Conservation (phyloP, 1,284 basidiomycete genomes). For the Sphagnurus paluster region DNA sequence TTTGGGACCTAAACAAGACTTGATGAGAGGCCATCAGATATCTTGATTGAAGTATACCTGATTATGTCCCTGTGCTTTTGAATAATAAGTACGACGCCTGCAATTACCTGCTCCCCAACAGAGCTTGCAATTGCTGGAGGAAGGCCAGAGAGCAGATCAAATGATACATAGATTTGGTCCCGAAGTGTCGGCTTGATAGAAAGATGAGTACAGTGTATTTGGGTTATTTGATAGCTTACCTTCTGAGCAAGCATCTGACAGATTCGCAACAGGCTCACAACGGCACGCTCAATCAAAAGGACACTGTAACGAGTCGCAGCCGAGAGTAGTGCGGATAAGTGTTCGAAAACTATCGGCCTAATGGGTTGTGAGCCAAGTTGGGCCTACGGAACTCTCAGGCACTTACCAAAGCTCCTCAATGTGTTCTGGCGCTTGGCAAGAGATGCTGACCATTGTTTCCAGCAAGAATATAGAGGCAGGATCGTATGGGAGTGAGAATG, state of each 20-base stretch:
- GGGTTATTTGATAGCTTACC: constrained; percentile 40
- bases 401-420: constrained; percentile 87
- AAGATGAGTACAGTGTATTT: neutral
- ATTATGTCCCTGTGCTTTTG: constrained; percentile 75
- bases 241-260: constrained; percentile 79
- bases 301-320: constrained; percentile 83
- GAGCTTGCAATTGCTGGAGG: constrained; percentile 78
- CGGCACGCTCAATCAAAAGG: constrained; percentile 92
- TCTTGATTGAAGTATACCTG: constrained; percentile 45
- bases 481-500: constrained; percentile 80
- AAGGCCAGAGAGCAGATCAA: constrained; percentile 85
- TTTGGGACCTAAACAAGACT: constrained; percentile 64
- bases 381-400: neutral
- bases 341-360: constrained; percentile 92
- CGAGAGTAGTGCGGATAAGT: constrained; percentile 80
- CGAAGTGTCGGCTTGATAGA: constrained; percentile 64
- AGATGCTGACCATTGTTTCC: constrained; percentile 91
- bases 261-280: constrained; percentile 84
- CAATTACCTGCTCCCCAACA: constrained; percentile 88
- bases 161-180: constrained; percentile 92
- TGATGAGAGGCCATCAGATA: constrained; percentile 2
- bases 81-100: constrained; percentile 80
- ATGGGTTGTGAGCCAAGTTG: constrained; percentile 1
- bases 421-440: constrained; percentile 71
- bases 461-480: constrained; percentile 92